Conservation (phyloP, 2,329 filamentous ascomycete species). For the Alternaria atra region DNA sequence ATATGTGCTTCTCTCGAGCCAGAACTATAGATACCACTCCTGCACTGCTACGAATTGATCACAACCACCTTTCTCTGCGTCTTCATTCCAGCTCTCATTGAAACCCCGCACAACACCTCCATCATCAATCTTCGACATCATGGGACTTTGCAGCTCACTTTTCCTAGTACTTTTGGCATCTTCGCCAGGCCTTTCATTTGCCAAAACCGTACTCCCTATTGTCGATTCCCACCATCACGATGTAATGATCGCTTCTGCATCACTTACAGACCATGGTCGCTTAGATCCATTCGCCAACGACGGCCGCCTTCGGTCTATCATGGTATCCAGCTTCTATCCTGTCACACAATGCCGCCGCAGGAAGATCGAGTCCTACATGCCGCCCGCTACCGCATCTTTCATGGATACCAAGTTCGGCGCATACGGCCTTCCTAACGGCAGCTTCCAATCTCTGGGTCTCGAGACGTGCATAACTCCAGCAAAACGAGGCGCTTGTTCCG, state of each 20-base stretch:
- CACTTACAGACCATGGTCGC: constrained; percentile 29
- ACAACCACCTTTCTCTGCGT: not conserved
- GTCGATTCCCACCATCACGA: constrained; percentile 22
- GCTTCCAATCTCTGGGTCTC: constrained; percentile 29
- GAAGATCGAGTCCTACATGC: constrained; percentile 30
- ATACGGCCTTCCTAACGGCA: constrained; percentile 40
- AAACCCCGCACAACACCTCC: not conserved
- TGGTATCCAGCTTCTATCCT: constrained; percentile 39
- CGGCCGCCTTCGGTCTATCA: constrained; percentile 25
- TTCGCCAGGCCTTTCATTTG: not conserved
- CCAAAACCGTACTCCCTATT: constrained; percentile 20
- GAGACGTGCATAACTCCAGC: constrained; percentile 22
- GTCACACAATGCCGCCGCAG: constrained; percentile 22
- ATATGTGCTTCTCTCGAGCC: not conserved
- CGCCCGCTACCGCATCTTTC: constrained; percentile 30
- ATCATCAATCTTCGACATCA: not conserved
- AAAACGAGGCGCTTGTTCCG: not conserved
- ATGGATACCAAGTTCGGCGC: constrained; percentile 32
- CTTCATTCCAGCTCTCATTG: not conserved
- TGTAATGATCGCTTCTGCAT: constrained; percentile 21
- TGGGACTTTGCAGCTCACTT: constrained; percentile 6
- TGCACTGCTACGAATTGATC: not conserved
- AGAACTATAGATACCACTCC: constrained; percentile 1
- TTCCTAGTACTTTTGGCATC: constrained; percentile 4
- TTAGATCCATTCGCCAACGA: constrained; percentile 33